These are phyloP conservation scores for Hypoxylon sp. DNA, from an alignment of 2,329 filamentous ascomycete species.

Conservation along the genomic window DNA sequence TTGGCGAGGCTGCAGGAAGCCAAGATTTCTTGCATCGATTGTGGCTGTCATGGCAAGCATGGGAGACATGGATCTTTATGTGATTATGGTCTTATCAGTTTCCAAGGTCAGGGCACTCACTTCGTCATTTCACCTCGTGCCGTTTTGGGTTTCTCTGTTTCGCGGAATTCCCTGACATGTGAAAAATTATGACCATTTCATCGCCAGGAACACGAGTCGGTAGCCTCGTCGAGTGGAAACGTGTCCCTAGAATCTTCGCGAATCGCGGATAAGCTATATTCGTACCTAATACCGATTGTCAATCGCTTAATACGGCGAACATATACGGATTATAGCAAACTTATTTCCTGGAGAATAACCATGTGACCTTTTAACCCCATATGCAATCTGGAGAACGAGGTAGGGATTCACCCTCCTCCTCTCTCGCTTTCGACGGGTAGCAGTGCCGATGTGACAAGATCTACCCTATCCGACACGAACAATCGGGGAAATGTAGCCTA, in stretches of 20 bases:
- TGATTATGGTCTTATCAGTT: slow-evolving; percentile 34
- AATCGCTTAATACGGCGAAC: slow-evolving; percentile 25
- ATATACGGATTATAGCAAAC: slow-evolving; percentile 18
- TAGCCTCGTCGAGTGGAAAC: slow-evolving; percentile 22
- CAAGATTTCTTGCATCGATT: slow-evolving; percentile 48
- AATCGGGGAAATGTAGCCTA: slow-evolving; percentile 43
- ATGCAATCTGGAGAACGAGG: slow-evolving; percentile 28
- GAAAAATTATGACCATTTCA: slow-evolving; percentile 20
- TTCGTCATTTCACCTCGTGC: slow-evolving; percentile 45
- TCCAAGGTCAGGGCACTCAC: slow-evolving; percentile 33
- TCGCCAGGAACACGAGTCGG: slow-evolving; percentile 5
- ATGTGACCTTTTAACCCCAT: slow-evolving; percentile 37
- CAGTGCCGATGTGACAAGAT: slow-evolving; percentile 46
- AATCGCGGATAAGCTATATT: slow-evolving; percentile 23
- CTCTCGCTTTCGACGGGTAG: slow-evolving; percentile 39
- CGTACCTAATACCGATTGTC: slow-evolving; percentile 15
- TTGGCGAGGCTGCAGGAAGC: slow-evolving; percentile 51
- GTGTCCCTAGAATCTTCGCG: slow-evolving; percentile 29
- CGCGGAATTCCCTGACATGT: slow-evolving; percentile 41
- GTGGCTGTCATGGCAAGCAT: slow-evolving; percentile 37
- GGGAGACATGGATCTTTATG: slow-evolving; percentile 33
- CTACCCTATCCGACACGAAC: slow-evolving; percentile 41
- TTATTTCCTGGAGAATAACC: slow-evolving; percentile 20
- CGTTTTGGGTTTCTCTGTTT: slow-evolving; percentile 38
- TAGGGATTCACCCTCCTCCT: slow-evolving; percentile 19